A percentile compares a stretch with the other conserved stretches of the same genome.
These are phyloP conservation scores for Lobulomyces angularis DNA, from an alignment of 192 early-diverging fungal genomes.

Conservation along the genomic window DNA sequence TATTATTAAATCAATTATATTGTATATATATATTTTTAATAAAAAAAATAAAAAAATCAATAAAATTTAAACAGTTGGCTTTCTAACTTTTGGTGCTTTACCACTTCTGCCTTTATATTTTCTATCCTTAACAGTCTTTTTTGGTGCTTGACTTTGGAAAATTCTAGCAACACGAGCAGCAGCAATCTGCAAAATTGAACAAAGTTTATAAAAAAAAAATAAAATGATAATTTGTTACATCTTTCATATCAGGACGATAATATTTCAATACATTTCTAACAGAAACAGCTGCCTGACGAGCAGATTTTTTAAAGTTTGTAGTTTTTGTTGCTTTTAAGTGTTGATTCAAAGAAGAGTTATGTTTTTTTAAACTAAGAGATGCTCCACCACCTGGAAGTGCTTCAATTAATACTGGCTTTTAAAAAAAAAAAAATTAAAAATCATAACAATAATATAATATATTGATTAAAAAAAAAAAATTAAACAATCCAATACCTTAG, in stretches of 20 bases:
- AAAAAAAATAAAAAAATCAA: not conserved
- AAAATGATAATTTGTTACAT: slow-evolving; percentile 27
- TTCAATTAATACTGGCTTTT: slow-evolving; percentile 59
- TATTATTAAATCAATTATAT: too few relatives aligned
- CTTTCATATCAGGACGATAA: slow-evolving; percentile 63
- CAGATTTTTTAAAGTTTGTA: slow-evolving; percentile 44
- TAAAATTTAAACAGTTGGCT: not conserved
- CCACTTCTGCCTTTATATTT: slow-evolving; percentile 21
- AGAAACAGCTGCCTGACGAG: slow-evolving; percentile 49
- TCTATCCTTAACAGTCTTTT: slow-evolving; percentile 18
- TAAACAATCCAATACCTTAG: too few relatives aligned
- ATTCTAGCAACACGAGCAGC: too few relatives aligned
- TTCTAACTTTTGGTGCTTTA: slow-evolving; percentile 12
- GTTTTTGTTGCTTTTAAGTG: slow-evolving; percentile 35
- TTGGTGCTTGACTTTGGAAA: slow-evolving; percentile 14
- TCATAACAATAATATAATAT: too few relatives aligned
- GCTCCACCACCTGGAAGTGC: too few relatives aligned
- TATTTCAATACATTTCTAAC: slow-evolving; percentile 47
- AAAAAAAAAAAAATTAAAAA: not conserved
- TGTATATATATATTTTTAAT: not conserved
- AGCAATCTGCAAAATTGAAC: too few relatives aligned
- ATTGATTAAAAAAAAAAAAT: too few relatives aligned
- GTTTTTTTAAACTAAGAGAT: too few relatives aligned
- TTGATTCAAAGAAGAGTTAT: too few relatives aligned
- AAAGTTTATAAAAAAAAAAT: slow-evolving; percentile 1